Percentiles rank a stretch among this genome's conserved stretches.
phyloP scores from a whole-genome alignment of 2,329 filamentous ascomycete species.

The Fusarium dlaminii region DNA sequence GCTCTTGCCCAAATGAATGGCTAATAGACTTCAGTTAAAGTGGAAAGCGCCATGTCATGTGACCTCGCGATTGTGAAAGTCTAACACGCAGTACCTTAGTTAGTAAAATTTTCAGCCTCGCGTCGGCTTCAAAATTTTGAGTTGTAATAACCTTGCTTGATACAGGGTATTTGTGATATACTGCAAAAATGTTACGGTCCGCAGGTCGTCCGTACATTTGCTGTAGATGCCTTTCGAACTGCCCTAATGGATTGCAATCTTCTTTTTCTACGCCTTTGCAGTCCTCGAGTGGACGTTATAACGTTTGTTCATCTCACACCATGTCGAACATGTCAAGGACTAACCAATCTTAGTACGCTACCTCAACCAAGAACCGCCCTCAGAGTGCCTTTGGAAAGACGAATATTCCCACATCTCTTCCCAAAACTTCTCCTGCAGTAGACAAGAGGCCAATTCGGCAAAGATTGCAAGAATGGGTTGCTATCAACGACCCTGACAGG shows the following conservation, averaged over 20 bases:
- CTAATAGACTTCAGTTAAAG: slow-evolving; percentile 10
- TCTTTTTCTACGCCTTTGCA: neutral
- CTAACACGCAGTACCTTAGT: slow-evolving; percentile 13
- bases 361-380: slow-evolving; percentile 1
- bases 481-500: slow-evolving; percentile 3
- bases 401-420: slow-evolving; percentile 30
- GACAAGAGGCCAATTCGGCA: slow-evolving; percentile 34
- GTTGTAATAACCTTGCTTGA: neutral
- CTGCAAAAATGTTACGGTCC: slow-evolving; percentile 44
- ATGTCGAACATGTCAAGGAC: neutral
- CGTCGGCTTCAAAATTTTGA: neutral
- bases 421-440: neutral
- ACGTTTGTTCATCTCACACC: slow-evolving; percentile 18
- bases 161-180: neutral
- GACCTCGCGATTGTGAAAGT: slow-evolving; percentile 29
- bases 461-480: slow-evolving; percentile 35
- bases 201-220: slow-evolving; percentile 47
- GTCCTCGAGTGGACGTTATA: slow-evolving; percentile 11
- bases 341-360: slow-evolving; percentile 25
- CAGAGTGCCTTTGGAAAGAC: slow-evolving; percentile 10
- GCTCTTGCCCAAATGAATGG: neutral
- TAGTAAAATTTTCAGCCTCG: slow-evolving; percentile 41
- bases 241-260: slow-evolving; percentile 9
- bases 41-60: slow-evolving; percentile 37
- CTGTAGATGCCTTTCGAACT: slow-evolving; percentile 45